Evolutionary conservation across 1,284 basidiomycete species (phyloP).

Genomic region (Trametes versicolor): DNA sequence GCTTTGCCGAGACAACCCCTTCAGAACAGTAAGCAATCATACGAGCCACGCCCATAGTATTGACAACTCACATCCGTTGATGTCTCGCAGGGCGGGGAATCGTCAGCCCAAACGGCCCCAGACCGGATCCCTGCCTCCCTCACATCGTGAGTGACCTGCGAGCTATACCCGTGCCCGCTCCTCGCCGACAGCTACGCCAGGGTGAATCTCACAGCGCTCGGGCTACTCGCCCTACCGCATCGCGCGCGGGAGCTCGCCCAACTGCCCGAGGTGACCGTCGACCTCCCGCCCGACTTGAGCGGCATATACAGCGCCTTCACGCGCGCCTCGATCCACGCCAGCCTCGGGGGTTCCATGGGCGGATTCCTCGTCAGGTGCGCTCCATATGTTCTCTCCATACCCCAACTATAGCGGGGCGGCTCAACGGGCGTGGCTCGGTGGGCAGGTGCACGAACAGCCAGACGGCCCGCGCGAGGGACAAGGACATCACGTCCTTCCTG

Average conservation of each 20-base stretch:
- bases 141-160: not conserved
- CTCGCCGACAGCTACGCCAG: not conserved
- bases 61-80: not conserved
- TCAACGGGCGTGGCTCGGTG: not conserved
- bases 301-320: slow-evolving; percentile 10
- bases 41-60: too few species aligned
- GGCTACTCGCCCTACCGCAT: not conserved
- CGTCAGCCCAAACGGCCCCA: not conserved
- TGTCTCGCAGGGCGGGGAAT: not conserved
- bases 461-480: slow-evolving; percentile 17
- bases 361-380: slow-evolving; percentile 6
- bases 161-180: not conserved
- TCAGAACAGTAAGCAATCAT: not conserved
- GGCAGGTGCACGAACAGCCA: slow-evolving; percentile 14
- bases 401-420: not conserved
- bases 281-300: not conserved
- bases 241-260: slow-evolving; percentile 5
- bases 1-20: not conserved
- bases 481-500: slow-evolving; percentile 25
- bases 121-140: not conserved
- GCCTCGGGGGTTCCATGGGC: slow-evolving; percentile 12
- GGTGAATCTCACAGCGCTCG: not conserved
- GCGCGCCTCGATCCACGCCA: slow-evolving; percentile 8
- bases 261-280: not conserved
- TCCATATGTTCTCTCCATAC: not conserved